These are phyloP conservation scores for Andrographis paniculata DNA, from an alignment of 305 asterid species.

Conservation along the genomic window DNA sequence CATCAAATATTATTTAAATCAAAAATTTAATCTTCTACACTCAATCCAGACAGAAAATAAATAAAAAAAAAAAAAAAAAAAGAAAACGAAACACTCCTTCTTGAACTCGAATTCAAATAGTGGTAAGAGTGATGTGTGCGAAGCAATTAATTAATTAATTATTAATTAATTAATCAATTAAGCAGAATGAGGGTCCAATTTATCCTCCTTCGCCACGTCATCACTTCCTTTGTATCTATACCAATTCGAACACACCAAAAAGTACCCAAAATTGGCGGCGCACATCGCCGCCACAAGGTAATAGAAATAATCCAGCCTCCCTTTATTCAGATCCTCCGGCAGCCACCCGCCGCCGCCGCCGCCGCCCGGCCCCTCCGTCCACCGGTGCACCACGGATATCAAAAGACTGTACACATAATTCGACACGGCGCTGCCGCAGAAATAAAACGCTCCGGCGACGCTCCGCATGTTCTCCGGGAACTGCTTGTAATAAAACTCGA, in stretches of 20 bases:
- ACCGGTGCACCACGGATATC: constrained; percentile 31
- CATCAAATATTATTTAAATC: too few species aligned
- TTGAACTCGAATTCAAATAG: too few species aligned
- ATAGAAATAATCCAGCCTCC: constrained; percentile 13
- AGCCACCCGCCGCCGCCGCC: constrained; percentile 34
- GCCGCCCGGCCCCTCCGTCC: constrained; percentile 25
- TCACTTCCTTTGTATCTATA: constrained; percentile 31
- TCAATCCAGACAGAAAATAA: too few species aligned
- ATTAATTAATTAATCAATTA: too few species aligned
- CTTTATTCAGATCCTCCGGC: constrained; percentile 22
- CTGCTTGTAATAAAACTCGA: constrained; percentile 38
- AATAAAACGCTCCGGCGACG: constrained; percentile 37
- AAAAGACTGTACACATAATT: constrained; percentile 34
- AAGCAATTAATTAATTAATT: too few species aligned
- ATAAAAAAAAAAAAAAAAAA: too few species aligned
- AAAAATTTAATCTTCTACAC: too few species aligned
- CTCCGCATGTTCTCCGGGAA: constrained; percentile 48
- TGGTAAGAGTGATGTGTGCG: too few species aligned
- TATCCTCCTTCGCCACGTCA: constrained; percentile 21
- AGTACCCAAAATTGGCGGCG: constrained; percentile 23
- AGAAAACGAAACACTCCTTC: too few species aligned
- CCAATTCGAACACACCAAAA: constrained; percentile 31
- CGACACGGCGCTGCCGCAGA: constrained; percentile 30
- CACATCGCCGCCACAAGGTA: constrained; percentile 15
- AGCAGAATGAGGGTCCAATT: too few species aligned